These are phyloP conservation scores for Hypoxylon subgilvum DNA, from an alignment of 495 filamentous ascomycete species.

Conservation along the genomic window DNA sequence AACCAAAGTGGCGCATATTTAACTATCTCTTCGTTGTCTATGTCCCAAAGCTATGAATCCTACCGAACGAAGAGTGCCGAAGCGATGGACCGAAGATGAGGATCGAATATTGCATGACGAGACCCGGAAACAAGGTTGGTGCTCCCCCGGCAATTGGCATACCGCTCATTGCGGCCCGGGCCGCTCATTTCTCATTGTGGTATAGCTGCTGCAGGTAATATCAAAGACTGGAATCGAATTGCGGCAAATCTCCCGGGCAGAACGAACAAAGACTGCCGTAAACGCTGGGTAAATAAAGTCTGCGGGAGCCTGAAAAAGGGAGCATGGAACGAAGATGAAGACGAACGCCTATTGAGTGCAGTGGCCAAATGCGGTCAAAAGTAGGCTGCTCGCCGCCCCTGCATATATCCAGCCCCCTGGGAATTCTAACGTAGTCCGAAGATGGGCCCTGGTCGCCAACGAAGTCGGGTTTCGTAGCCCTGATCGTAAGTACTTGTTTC, in stretches of 20 bases:
- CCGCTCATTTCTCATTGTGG: background rate
- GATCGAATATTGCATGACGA: conserved; percentile 41
- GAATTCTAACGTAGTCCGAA: background rate
- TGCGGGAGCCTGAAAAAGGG: conserved; percentile 51
- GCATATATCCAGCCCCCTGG: background rate
- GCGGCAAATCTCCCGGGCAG: conserved; percentile 46
- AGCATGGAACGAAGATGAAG: conserved; percentile 49
- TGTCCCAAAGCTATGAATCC: background rate
- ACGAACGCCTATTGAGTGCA: conserved; percentile 41
- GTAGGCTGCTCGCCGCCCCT: conserved; percentile 40
- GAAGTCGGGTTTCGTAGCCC: conserved; percentile 17
- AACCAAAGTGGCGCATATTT: no score
- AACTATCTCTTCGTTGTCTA: no score
- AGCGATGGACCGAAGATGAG: conserved; percentile 44
- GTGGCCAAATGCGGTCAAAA: conserved; percentile 46
- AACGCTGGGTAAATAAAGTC: conserved; percentile 51
- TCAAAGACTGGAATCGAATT: conserved; percentile 44
- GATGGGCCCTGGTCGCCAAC: conserved; percentile 4
- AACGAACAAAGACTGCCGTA: conserved; percentile 53
- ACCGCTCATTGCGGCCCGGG: background rate
- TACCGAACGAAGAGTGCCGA: conserved; percentile 31
- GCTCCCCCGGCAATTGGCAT: background rate
- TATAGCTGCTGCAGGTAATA: conserved; percentile 2
- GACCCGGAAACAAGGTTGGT: conserved; percentile 39
- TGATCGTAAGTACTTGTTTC: conserved; percentile 3